phyloP scores from a whole-genome alignment of 208 protist genomes.

The Acanthamoeba quina region DNA sequence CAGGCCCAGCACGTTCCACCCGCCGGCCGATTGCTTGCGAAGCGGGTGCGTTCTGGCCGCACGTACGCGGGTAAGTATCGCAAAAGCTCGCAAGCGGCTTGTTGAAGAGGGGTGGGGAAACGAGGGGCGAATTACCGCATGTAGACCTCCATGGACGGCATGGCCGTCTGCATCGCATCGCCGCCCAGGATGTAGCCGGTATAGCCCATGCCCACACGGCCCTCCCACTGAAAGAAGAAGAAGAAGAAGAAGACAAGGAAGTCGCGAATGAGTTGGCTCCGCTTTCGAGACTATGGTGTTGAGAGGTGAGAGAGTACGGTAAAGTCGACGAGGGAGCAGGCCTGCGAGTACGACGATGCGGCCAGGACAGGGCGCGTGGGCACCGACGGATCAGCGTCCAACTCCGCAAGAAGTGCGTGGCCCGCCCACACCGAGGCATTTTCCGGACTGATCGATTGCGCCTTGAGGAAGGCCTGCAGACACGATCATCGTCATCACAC shows the following conservation, averaged over 20 bases:
- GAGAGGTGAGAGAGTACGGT: not conserved
- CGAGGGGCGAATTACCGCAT: not conserved
- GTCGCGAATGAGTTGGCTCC: not conserved
- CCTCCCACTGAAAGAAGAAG: conserved; percentile 38
- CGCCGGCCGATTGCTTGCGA: conserved; percentile 9
- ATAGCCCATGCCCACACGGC: conserved; percentile 49
- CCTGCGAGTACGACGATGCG: conserved; percentile 11
- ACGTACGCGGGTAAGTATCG: not conserved
- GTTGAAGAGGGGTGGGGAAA: not conserved
- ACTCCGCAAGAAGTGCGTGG: conserved; percentile 4
- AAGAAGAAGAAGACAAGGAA: not conserved
- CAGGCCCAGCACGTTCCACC: conserved; percentile 35
- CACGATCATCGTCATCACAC: no score
- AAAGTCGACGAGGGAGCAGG: conserved; percentile 13
- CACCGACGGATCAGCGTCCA: not conserved
- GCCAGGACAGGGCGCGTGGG: not conserved
- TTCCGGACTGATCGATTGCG: conserved; percentile 36
- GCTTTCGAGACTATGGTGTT: no score
- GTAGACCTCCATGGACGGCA: conserved; percentile 38
- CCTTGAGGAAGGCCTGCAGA: conserved; percentile 35
- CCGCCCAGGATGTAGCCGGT: conserved; percentile 43
- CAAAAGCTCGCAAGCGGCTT: not conserved
- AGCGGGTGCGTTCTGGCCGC: not conserved
- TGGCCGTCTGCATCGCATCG: conserved; percentile 5
- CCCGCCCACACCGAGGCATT: conserved; percentile 40